Evolutionary conservation across 2,329 filamentous ascomycete species (phyloP).

Genomic region (Trichoderma koningiopsis): DNA sequence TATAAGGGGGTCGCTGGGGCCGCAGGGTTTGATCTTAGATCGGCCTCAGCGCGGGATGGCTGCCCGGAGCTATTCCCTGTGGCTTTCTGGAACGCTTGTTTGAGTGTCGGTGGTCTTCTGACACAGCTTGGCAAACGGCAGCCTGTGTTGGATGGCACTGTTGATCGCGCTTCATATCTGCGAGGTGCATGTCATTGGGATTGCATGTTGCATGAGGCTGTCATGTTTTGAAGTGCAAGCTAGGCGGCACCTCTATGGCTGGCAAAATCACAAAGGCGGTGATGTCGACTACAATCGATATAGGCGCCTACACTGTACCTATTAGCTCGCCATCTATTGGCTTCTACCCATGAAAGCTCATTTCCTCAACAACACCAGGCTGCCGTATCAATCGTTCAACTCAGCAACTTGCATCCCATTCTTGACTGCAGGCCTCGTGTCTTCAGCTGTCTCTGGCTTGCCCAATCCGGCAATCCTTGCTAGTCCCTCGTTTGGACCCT

Average conservation of each 20-base stretch:
- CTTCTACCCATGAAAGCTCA: not conserved
- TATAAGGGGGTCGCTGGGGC: conserved; percentile 12
- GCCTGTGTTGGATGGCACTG: not conserved
- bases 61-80: not conserved
- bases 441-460: conserved; percentile 9
- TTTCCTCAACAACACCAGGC: not conserved
- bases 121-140: not conserved
- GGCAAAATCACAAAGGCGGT: conserved; percentile 1
- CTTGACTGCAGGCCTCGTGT: not conserved
- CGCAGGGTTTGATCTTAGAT: conserved; percentile 24
- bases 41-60: not conserved
- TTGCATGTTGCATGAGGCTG: not conserved
- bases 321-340: not conserved
- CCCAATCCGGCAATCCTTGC: conserved; percentile 14
- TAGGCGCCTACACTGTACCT: not conserved
- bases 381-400: not conserved
- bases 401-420: not conserved
- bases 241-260: not conserved
- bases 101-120: not conserved
- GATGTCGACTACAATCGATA: not conserved
- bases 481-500: conserved; percentile 15
- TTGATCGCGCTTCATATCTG: not conserved
- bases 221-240: not conserved
- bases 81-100: conserved; percentile 1
- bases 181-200: not conserved